Evolutionary conservation across 2,329 filamentous ascomycete genomes (phyloP).

Genomic region (Colletotrichum eremochloae): DNA sequence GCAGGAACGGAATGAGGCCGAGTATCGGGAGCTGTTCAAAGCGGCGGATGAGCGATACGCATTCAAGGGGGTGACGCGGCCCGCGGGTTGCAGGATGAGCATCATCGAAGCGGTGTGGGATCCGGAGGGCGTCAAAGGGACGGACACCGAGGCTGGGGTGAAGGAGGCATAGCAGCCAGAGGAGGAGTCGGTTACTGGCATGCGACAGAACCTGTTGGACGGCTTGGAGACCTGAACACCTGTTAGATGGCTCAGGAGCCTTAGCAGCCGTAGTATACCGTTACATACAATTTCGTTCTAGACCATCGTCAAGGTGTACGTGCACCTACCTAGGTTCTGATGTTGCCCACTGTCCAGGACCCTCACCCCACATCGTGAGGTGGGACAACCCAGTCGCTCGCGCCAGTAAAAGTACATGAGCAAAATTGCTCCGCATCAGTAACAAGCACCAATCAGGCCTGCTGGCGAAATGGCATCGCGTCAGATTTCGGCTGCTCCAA

Average conservation of each 20-base stretch:
- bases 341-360: no score
- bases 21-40: slow-evolving; percentile 61
- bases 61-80: slow-evolving; percentile 59
- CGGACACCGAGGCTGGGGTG: slow-evolving; percentile 14
- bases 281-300: neutral
- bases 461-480: slow-evolving; percentile 43
- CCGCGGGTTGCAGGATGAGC: slow-evolving; percentile 60
- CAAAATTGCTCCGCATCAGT: accelerated
- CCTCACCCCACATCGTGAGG: slow-evolving; percentile 21
- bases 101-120: slow-evolving; percentile 64
- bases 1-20: slow-evolving; percentile 62
- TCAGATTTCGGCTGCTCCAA: slow-evolving; percentile 40
- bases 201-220: neutral
- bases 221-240: no score
- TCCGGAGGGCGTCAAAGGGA: slow-evolving; percentile 43
- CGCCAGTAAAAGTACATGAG: slow-evolving; percentile 1
- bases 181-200: neutral
- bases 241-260: neutral
- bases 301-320: neutral
- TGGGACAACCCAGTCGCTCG: neutral
- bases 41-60: slow-evolving; percentile 57
- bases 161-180: neutral
- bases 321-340: no score
- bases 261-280: no score
- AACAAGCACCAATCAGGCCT: slow-evolving; percentile 28